Percentiles rank a stretch among this genome's conserved stretches.
Conservation (phyloP, 2,329 filamentous ascomycete genomes). For the Didymosphaeria variabile region DNA sequence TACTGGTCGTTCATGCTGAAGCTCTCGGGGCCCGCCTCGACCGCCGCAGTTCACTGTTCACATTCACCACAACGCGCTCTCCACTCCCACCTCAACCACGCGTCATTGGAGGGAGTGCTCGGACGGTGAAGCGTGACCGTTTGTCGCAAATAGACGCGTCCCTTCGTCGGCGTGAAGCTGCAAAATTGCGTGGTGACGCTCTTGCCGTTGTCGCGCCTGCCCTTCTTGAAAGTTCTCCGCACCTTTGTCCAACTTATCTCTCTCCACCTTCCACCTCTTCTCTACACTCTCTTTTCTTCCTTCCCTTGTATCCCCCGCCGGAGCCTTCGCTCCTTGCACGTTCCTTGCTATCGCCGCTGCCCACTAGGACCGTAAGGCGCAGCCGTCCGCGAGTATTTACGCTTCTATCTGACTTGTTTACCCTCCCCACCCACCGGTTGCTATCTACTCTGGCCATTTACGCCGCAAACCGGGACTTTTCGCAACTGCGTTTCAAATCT, state of each 20-base stretch:
- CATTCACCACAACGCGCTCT: neutral
- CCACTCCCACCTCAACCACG: neutral
- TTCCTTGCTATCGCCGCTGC: conserved; percentile 33
- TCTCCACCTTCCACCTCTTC: conserved; percentile 21
- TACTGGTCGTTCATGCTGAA: neutral
- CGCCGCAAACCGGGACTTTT: conserved; percentile 37
- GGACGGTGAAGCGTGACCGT: neutral
- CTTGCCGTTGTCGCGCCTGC: conserved; percentile 10
- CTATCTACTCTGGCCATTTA: conserved; percentile 52
- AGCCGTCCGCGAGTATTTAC: conserved; percentile 11
- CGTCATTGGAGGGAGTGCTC: neutral
- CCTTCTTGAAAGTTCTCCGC: conserved; percentile 14
- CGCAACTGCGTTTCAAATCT: conserved; percentile 45
- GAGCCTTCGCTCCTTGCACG: conserved; percentile 5
- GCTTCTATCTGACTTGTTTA: conserved; percentile 33
- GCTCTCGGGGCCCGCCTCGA: conserved; percentile 7
- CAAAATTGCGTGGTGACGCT: neutral
- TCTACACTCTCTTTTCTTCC: conserved; percentile 18
- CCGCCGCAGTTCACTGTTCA: neutral
- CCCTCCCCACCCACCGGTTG: conserved; percentile 27
- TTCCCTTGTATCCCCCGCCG: conserved; percentile 12
- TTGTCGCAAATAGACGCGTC: neutral
- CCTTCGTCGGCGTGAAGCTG: neutral
- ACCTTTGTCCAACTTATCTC: conserved; percentile 1
- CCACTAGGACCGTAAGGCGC: conserved; percentile 7